Base-by-base conservation (phyloP, 805 yeast species). In the Hyphopichia homilentoma region DNA sequence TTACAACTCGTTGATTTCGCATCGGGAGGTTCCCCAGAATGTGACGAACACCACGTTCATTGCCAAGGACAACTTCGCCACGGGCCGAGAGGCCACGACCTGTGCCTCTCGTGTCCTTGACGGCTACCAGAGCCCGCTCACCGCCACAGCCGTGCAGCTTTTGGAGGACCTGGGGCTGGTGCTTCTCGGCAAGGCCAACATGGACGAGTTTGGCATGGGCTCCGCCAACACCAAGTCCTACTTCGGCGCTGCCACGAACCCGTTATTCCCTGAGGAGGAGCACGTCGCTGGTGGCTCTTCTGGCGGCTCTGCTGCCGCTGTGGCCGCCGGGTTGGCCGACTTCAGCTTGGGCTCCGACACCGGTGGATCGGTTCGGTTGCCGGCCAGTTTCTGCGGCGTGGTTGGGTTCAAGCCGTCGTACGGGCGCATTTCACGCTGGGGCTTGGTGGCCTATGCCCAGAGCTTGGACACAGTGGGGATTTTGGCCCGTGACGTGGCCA, bases 131-230 rank as follows among this genome's bases (percentile, higher is more conserved):
- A 78, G 95, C 15, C 97, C 97, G 2, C 89, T 73, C 50, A 78
- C 84, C 40, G 84, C 97, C 8, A 85, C 96, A 0, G 84, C 81
- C 2, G 77, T 77, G 0, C 43, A 55, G 2, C 60, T 77, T 3
- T 54, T 93, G n/a, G 54, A 68, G 6, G 45, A 59, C 0, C 64
- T 68, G 2, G 86, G 88, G 0, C 70, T 74, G 11, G 40, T 50
- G 0, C 50, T 79, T 5, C 63, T 80, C 1, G 98, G 96, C 0
- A 93, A 90, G 55, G 73, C 94, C 2, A 93, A 90, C 46, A 66
- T 93, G 75, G 99, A 93, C 60, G 97, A 93, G 60, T 93, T 93
- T 63, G 99, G 96, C 2, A 93, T 93, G 98, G 99, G 98, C 7
- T 79, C 85, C 8, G 70, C 79, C 1, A 81, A 77, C 9, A 61